These are phyloP conservation scores for Haematococcus sp. DNA, from an alignment of 139 green algal genomes.

Conservation along the genomic window DNA sequence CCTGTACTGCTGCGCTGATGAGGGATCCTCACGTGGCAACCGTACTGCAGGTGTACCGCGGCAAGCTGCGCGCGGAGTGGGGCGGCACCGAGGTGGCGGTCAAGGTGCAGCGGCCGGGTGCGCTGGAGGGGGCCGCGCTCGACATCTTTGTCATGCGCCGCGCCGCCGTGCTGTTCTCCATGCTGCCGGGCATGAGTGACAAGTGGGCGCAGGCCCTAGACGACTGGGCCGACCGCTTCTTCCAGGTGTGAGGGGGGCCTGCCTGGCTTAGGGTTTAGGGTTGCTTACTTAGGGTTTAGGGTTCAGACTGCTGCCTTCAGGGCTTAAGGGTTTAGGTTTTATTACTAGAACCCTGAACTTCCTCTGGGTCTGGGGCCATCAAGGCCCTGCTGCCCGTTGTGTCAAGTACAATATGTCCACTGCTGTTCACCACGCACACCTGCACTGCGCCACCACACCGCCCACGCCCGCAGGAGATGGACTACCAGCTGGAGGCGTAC, in stretches of 20 bases:
- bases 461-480: slow-evolving; percentile 65
- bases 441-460: no score
- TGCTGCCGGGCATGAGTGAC: slow-evolving; percentile 43
- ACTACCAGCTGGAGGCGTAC: slow-evolving; percentile 78
- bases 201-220: slow-evolving; percentile 75
- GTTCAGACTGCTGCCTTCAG: no score
- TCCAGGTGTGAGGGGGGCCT: slow-evolving; percentile 36
- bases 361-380: no score
- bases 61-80: slow-evolving; percentile 46
- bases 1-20: no score
- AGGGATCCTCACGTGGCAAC: no score
- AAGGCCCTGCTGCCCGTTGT: no score
- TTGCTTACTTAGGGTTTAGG: no score
- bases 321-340: no score
- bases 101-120: slow-evolving; percentile 77
- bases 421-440: no score
- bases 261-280: no score
- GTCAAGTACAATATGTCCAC: no score
- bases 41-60: slow-evolving; percentile 60
- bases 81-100: slow-evolving; percentile 78
- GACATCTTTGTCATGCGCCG: slow-evolving; percentile 86
- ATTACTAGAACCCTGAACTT: no score
- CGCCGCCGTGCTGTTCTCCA: slow-evolving; percentile 28
- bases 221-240: slow-evolving; percentile 84
- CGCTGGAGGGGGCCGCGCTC: slow-evolving; percentile 85